These are phyloP conservation scores for Pistacia integerrima DNA, from an alignment of 345 rosid genomes.

Conservation along the genomic window DNA sequence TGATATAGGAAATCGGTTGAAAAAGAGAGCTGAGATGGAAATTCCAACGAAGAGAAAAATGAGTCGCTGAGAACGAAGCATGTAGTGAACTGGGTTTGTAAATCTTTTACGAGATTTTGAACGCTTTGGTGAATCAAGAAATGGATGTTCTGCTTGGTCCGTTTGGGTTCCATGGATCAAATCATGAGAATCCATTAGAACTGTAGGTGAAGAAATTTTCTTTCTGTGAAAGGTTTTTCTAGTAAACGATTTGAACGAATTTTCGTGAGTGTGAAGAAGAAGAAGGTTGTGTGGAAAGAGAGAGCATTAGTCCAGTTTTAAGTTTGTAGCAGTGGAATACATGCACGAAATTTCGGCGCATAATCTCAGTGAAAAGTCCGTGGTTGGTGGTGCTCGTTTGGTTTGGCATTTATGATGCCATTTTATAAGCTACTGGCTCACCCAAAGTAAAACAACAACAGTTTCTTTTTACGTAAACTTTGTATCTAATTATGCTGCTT, in stretches of 20 bases:
- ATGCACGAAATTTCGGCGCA: conserved; percentile 23
- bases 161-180: conserved; percentile 26
- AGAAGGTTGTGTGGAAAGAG: not conserved
- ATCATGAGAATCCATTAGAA: conserved; percentile 27
- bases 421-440: not conserved
- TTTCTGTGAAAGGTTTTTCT: no score
- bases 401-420: conserved; percentile 18
- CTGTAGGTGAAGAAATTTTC: not conserved
- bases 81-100: conserved; percentile 39
- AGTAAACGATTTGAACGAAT: no score
- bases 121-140: not conserved
- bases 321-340: not conserved
- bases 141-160: not conserved
- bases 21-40: conserved; percentile 57
- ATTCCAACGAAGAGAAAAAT: conserved; percentile 61
- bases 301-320: not conserved
- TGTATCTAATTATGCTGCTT: not conserved
- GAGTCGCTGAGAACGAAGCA: conserved; percentile 54
- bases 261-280: not conserved
- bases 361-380: conserved; percentile 7
- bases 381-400: not conserved
- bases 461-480: not conserved
- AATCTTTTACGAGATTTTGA: not conserved
- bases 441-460: not conserved
- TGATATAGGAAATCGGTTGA: conserved; percentile 47